Percentiles rank a stretch among this genome's conserved stretches.
These are phyloP conservation scores for Aspergillus sp. DNA, from an alignment of 2,329 filamentous ascomycete genomes.

Conservation along the genomic window DNA sequence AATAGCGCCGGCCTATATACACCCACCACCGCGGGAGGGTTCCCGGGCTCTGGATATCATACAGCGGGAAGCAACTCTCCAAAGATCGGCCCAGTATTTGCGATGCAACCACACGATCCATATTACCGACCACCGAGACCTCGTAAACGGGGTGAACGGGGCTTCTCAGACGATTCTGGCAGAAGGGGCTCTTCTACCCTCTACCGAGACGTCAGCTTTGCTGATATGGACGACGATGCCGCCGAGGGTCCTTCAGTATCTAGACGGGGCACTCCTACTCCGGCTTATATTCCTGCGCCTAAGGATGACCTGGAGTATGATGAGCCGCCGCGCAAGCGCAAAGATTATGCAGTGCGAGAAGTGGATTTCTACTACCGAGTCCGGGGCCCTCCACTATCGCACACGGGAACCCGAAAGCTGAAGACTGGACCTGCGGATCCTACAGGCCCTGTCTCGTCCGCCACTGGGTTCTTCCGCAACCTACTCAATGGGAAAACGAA, in stretches of 20 bases:
- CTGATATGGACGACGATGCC: conserved; percentile 31
- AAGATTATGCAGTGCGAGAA: conserved; percentile 90
- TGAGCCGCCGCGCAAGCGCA: conserved; percentile 53
- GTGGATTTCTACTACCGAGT: conserved; percentile 97
- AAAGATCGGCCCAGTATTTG: conserved; percentile 42
- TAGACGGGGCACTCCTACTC: conserved; percentile 49
- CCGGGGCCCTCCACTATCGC: conserved; percentile 81
- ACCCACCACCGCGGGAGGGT: conserved; percentile 74
- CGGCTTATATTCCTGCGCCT: conserved; percentile 55
- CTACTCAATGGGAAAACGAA: conserved; percentile 83
- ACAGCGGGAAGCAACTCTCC: conserved; percentile 46
- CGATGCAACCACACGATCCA: conserved; percentile 63
- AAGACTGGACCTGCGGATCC: conserved; percentile 95
- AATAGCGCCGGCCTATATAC: conserved; percentile 64
- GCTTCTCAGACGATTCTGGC: conserved; percentile 46
- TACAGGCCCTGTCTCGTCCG: conserved; percentile 84
- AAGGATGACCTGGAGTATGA: conserved; percentile 56
- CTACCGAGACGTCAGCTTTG: conserved; percentile 34
- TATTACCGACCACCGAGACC: conserved; percentile 85
- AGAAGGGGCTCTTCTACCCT: conserved; percentile 39
- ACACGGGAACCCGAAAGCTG: conserved; percentile 76
- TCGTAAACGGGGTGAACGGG: conserved; percentile 63
- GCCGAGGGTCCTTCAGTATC: conserved; percentile 43
- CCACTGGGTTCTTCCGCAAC: conserved; percentile 82
- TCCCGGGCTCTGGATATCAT: conserved; percentile 61